These are phyloP conservation scores for Xylaria sp. DNA, from an alignment of 2,329 filamentous ascomycete species.

Conservation along the genomic window DNA sequence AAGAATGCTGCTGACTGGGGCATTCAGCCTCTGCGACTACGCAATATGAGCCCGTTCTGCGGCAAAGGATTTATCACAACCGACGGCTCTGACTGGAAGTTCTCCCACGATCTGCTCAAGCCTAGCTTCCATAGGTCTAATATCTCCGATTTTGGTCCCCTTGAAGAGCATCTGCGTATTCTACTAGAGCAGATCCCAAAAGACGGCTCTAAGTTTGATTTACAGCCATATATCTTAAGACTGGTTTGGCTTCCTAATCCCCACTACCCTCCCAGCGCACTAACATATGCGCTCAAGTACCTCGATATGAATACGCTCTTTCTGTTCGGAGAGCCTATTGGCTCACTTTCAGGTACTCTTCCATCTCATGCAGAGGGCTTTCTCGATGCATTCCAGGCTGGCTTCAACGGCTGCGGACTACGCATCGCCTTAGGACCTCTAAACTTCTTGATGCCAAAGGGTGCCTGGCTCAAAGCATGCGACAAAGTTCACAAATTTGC, in stretches of 20 bases:
- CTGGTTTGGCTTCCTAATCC: constrained; percentile 37
- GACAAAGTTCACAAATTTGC: constrained; percentile 42
- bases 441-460: constrained; percentile 41
- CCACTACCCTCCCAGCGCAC: constrained; percentile 28
- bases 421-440: constrained; percentile 42
- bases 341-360: constrained; percentile 40
- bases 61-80: constrained; percentile 41
- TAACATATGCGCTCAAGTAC: constrained; percentile 40
- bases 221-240: constrained; percentile 41
- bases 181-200: constrained; percentile 40
- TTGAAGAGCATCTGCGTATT: constrained; percentile 41
- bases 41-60: constrained; percentile 42
- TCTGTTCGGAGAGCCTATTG: constrained; percentile 42
- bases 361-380: constrained; percentile 40
- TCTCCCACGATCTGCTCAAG: constrained; percentile 43
- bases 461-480: constrained; percentile 41
- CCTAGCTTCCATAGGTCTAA: constrained; percentile 42
- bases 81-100: constrained; percentile 41
- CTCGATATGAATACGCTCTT: constrained; percentile 43
- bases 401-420: constrained; percentile 42
- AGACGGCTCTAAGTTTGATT: constrained; percentile 41
- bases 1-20: constrained; percentile 41
- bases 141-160: constrained; percentile 40
- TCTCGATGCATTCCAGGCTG: constrained; percentile 41
- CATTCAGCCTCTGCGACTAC: constrained; percentile 40